Evolutionary conservation across 2,329 filamentous ascomycete species (phyloP).

Genomic region (Fusarium sp.): DNA sequence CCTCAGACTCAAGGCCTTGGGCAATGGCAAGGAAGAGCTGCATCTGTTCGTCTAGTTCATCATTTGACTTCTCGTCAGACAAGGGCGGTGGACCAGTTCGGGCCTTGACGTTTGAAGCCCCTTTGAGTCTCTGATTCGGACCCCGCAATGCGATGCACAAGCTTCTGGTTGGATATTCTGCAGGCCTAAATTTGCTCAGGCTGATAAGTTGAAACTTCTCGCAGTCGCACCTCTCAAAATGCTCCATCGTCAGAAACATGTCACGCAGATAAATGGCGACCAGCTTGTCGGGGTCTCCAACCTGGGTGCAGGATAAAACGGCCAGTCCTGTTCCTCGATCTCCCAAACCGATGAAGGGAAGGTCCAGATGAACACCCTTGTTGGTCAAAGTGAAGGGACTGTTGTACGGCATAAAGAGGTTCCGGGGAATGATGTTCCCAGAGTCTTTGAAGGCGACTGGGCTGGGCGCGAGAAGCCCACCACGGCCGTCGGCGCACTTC

Average conservation of each 20-base stretch:
- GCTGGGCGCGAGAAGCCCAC: constrained; percentile 7
- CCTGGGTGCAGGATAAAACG: constrained; percentile 5
- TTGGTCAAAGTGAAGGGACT: constrained; percentile 9
- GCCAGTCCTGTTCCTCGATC: background rate
- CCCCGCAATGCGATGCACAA: background rate
- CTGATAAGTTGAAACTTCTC: background rate
- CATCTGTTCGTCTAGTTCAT: background rate
- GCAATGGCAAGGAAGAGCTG: background rate
- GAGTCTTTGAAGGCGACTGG: constrained; percentile 3
- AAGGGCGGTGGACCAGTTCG: too few relatives aligned
- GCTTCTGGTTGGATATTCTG: constrained; percentile 2
- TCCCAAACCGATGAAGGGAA: constrained; percentile 1
- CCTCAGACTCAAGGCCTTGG: background rate
- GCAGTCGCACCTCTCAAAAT: constrained; percentile 1
- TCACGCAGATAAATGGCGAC: background rate
- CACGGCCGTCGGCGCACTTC: background rate
- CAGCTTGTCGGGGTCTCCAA: background rate
- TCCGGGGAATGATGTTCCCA: constrained; percentile 2
- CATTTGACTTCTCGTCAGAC: background rate
- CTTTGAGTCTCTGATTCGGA: background rate
- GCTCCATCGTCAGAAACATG: constrained; percentile 7
- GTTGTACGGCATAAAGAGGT: background rate
- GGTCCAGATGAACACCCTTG: constrained; percentile 8
- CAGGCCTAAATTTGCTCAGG: background rate
- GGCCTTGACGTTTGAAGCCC: too few relatives aligned